Percentiles rank a stretch among this genome's conserved stretches.
Evolutionary conservation across 805 yeast genomes (phyloP).

Genomic region (Phaffomyces thermotolerans): DNA sequence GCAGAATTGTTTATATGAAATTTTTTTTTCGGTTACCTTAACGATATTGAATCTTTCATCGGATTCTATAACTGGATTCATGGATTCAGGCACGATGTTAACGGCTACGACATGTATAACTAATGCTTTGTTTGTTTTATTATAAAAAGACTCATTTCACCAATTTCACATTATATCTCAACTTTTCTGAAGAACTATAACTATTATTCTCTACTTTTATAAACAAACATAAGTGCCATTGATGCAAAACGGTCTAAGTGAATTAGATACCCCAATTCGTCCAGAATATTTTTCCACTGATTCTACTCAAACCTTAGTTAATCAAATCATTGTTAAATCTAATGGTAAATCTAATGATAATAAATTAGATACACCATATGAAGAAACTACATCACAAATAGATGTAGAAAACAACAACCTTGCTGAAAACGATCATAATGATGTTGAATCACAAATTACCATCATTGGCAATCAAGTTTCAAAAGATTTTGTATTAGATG

Average conservation of each 20-base stretch:
- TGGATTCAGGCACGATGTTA: too few species aligned
- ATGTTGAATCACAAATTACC: constrained; percentile 2
- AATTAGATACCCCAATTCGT: not conserved
- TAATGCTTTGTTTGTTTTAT: too few species aligned
- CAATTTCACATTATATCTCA: too few species aligned
- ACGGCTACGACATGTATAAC: too few species aligned
- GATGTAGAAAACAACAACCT: not conserved
- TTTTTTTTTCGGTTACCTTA: too few species aligned
- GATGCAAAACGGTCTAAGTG: not conserved
- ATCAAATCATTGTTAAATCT: not conserved
- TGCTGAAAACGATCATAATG: not conserved
- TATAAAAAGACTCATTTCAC: too few species aligned
- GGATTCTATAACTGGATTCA: too few species aligned
- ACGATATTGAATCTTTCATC: too few species aligned
- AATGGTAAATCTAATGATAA: not conserved
- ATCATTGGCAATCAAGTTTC: not conserved
- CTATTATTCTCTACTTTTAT: too few species aligned
- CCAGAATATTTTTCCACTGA: constrained; percentile 1
- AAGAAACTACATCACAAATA: not conserved
- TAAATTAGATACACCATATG: not conserved
- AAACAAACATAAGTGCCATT: not conserved
- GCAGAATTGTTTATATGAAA: too few species aligned
- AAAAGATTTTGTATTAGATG: constrained; percentile 2
- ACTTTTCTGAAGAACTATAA: too few species aligned
- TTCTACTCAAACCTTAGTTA: constrained; percentile 1